phyloP scores from a whole-genome alignment of 2,329 filamentous ascomycete species.

The Diplodia scrobiculata region DNA sequence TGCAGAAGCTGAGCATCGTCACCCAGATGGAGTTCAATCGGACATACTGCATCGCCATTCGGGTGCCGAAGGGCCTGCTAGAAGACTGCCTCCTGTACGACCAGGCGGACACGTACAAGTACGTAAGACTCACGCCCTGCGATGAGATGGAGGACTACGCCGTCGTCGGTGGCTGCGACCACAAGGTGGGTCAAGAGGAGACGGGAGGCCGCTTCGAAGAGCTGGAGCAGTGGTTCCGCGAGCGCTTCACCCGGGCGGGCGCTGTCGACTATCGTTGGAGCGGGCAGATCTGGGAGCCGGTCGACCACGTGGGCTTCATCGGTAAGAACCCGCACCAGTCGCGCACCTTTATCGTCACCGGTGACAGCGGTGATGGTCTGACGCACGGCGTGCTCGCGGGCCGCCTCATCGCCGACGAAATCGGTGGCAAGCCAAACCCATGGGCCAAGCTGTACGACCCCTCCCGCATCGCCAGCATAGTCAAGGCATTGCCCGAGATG shows the following conservation, averaged over 20 bases:
- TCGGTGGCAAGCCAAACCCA: constrained; percentile 53
- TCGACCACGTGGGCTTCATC: constrained; percentile 59
- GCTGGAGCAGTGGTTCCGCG: constrained; percentile 57
- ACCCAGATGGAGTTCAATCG: constrained; percentile 58
- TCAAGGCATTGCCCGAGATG: constrained; percentile 52
- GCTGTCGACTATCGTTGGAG: constrained; percentile 60
- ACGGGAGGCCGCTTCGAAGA: constrained; percentile 53
- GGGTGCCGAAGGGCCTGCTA: constrained; percentile 55
- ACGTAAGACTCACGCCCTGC: constrained; percentile 57
- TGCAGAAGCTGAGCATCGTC: constrained; percentile 59
- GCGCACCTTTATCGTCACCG: constrained; percentile 58
- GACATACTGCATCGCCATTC: constrained; percentile 60
- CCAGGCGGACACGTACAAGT: constrained; percentile 58
- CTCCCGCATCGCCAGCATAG: constrained; percentile 50
- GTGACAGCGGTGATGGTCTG: constrained; percentile 61
- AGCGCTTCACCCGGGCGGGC: constrained; percentile 56
- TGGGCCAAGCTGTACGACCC: constrained; percentile 58
- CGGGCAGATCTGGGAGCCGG: constrained; percentile 60
- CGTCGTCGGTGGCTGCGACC: constrained; percentile 60
- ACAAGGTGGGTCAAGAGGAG: constrained; percentile 60
- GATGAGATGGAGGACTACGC: constrained; percentile 59
- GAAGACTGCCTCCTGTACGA: constrained; percentile 62
- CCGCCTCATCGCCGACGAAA: constrained; percentile 57
- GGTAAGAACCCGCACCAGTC: constrained; percentile 58
- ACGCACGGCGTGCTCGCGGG: constrained; percentile 60